Conservation (phyloP, 805 yeast species). For the Diddensiella santjacobensis region DNA sequence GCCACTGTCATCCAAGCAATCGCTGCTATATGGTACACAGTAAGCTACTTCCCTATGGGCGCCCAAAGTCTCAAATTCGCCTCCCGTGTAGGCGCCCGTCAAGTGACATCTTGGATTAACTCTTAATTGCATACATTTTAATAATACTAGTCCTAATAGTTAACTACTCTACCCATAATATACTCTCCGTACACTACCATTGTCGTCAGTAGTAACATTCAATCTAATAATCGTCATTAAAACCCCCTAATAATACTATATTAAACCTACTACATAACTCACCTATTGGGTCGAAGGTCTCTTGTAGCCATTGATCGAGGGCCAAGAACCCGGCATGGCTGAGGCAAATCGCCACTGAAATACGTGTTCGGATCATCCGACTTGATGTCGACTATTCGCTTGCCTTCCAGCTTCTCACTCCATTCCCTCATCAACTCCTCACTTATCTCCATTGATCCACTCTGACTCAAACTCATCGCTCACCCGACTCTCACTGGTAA, state of each 20-base stretch:
- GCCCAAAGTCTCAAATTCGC: conserved; percentile 66
- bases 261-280: neutral
- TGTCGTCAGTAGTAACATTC: conserved; percentile 20
- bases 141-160: neutral
- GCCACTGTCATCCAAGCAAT: conserved; percentile 74
- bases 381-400: conserved; percentile 12
- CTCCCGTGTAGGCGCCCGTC: conserved; percentile 53
- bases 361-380: conserved; percentile 2
- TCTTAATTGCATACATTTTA: conserved; percentile 19
- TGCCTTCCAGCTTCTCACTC: conserved; percentile 16
- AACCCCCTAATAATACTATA: neutral
- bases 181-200: conserved; percentile 20
- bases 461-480: too few relatives aligned
- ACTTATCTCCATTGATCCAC: neutral
- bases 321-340: conserved; percentile 21
- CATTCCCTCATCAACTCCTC: conserved; percentile 8
- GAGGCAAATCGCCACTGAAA: conserved; percentile 19
- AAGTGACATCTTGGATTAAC: conserved; percentile 44
- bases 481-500: too few relatives aligned
- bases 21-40: conserved; percentile 84
- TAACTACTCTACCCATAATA: too few relatives aligned
- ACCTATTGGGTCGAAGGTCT: conserved; percentile 25
- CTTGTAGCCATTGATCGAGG: conserved; percentile 23
- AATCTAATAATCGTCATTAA: conserved; percentile 11
- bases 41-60: conserved; percentile 95